A percentile compares a stretch with the other conserved stretches of the same genome.
Conservation (phyloP, 108 stramenopile genomes). For the Cyclotella choctawhatcheeana region DNA sequence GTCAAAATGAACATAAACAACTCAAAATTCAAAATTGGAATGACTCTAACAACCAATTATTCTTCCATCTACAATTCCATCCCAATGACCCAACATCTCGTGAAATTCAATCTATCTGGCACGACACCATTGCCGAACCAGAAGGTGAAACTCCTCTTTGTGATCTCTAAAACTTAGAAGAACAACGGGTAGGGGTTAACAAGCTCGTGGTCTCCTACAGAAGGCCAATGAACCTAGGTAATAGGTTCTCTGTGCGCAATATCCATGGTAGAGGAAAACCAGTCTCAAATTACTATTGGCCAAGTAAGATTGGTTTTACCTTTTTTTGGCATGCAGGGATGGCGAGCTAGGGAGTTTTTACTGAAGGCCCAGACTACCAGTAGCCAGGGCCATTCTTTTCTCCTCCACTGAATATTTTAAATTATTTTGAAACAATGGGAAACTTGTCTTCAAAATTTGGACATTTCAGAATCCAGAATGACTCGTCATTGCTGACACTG, state of each 20-base stretch:
- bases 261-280: neutral
- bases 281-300: neutral
- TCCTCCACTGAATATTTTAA: too few relatives aligned
- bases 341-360: slow-evolving; percentile 9
- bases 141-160: neutral
- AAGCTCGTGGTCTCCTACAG: neutral
- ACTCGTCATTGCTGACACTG: too few relatives aligned
- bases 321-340: neutral
- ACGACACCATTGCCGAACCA: neutral
- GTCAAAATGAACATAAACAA: neutral
- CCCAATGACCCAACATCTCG: neutral
- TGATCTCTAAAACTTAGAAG: neutral
- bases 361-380: too few relatives aligned
- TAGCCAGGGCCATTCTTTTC: too few relatives aligned
- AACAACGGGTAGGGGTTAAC: neutral
- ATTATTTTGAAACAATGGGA: too few relatives aligned
- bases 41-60: neutral
- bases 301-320: neutral
- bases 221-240: neutral
- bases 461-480: too few relatives aligned
- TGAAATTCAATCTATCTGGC: neutral
- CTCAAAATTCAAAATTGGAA: neutral
- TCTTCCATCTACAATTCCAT: slow-evolving; percentile 24
- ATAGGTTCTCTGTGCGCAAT: neutral
- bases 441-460: too few relatives aligned